phyloP scores from a whole-genome alignment of 305 asterid species.

The Fraxinus angustifolia region DNA sequence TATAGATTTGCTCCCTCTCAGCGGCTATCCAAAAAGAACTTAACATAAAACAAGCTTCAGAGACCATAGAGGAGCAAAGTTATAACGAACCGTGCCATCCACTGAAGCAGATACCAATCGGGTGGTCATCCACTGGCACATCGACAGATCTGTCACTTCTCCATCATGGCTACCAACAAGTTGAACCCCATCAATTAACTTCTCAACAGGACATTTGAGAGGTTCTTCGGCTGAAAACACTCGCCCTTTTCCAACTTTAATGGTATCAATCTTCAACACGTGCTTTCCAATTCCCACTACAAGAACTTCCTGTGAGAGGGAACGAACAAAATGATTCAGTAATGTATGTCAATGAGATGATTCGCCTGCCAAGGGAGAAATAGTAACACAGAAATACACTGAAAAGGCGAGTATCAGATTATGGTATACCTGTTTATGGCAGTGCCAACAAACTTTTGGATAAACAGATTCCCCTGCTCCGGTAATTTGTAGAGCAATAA shows the following conservation, averaged over 20 bases:
- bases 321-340: constrained; percentile 16
- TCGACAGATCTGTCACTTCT: constrained; percentile 87
- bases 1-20: background rate
- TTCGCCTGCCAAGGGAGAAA: background rate
- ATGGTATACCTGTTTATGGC: constrained; percentile 75
- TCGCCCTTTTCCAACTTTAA: constrained; percentile 77
- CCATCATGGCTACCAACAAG: constrained; percentile 89
- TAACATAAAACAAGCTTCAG: background rate
- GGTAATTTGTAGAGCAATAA: constrained; percentile 65
- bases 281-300: constrained; percentile 76
- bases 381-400: constrained; percentile 7
- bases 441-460: constrained; percentile 95
- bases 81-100: constrained; percentile 79
- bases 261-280: constrained; percentile 74
- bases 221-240: constrained; percentile 76
- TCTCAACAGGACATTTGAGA: constrained; percentile 61
- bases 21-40: background rate
- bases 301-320: constrained; percentile 67
- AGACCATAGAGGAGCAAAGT: background rate
- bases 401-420: background rate
- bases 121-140: constrained; percentile 99
- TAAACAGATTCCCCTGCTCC: constrained; percentile 82
- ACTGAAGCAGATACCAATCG: constrained; percentile 88
- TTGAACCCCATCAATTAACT: constrained; percentile 77
- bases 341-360: background rate